phyloP scores from a whole-genome alignment of 2,329 filamentous ascomycete genomes.

The Lasiodiplodia sp. region DNA sequence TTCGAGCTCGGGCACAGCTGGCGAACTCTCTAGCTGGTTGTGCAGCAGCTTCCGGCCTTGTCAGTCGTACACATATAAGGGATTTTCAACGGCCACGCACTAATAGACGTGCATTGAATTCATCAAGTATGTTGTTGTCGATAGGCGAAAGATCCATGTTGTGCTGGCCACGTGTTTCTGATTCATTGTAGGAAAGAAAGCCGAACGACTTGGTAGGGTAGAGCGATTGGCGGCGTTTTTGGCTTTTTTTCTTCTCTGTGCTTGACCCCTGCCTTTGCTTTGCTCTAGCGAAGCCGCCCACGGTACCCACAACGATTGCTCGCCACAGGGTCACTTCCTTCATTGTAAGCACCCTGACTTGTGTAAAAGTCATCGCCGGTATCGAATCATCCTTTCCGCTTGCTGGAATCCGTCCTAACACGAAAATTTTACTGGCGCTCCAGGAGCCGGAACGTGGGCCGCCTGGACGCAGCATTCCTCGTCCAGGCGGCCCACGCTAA shows the following conservation, averaged over 20 bases:
- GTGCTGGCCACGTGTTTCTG: background rate
- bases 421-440: background rate
- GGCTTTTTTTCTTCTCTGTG: background rate
- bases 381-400: background rate
- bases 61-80: too few species aligned
- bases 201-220: background rate
- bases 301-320: background rate
- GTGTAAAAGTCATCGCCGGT: background rate
- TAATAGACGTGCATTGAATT: too few species aligned
- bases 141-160: too few species aligned
- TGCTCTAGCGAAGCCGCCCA: background rate
- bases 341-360: background rate
- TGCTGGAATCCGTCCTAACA: background rate
- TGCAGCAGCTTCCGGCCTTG: too few species aligned
- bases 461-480: background rate
- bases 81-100: too few species aligned
- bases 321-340: background rate
- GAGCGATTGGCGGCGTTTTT: slow-evolving; percentile 2
- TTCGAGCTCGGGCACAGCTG: too few species aligned
- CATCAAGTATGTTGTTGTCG: too few species aligned
- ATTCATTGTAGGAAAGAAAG: background rate
- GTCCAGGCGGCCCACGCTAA: background rate
- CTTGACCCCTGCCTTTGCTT: background rate
- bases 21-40: too few species aligned
- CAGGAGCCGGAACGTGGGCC: background rate